A percentile compares a stretch with the other conserved stretches of the same genome.
These are phyloP conservation scores for Candida nemodendra DNA, from an alignment of 805 yeast genomes.

Conservation along the genomic window DNA sequence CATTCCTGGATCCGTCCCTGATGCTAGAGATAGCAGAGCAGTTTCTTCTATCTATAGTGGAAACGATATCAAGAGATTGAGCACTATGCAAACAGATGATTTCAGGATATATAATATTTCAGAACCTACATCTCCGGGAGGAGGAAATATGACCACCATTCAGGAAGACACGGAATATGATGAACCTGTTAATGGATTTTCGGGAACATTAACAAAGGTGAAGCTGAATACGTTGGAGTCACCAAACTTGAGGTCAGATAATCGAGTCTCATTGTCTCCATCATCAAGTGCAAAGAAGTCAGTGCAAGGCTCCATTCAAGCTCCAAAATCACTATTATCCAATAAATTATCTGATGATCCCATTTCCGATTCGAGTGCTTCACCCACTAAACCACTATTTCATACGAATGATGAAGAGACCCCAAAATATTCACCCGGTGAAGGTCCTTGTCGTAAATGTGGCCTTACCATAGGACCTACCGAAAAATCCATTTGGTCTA, in stretches of 20 bases:
- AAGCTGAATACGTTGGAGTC: conserved; percentile 20
- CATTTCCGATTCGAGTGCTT: background rate
- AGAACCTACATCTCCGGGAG: conserved; percentile 2
- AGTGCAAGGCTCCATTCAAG: background rate
- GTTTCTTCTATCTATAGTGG: conserved; percentile 18
- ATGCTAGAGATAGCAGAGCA: conserved; percentile 2
- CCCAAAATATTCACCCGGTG: conserved; percentile 50
- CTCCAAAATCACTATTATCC: background rate
- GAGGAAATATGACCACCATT: conserved; percentile 31
- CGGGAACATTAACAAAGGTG: conserved; percentile 21
- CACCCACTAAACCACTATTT: background rate
- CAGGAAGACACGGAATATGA: conserved; percentile 34
- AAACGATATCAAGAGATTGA: conserved; percentile 23
- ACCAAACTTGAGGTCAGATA: conserved; percentile 11
- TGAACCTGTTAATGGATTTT: conserved; percentile 13
- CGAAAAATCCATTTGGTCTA: conserved; percentile 74
- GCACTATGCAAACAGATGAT: conserved; percentile 33
- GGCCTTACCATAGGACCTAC: conserved; percentile 44
- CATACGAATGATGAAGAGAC: background rate
- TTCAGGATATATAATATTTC: conserved; percentile 28
- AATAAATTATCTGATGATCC: background rate
- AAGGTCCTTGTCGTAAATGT: conserved; percentile 84
- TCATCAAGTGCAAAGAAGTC: background rate
- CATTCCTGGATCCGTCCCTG: background rate
- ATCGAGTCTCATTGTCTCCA: background rate